phyloP scores from a whole-genome alignment of 257 asterid genomes.

The Plectranthus barbatus region DNA sequence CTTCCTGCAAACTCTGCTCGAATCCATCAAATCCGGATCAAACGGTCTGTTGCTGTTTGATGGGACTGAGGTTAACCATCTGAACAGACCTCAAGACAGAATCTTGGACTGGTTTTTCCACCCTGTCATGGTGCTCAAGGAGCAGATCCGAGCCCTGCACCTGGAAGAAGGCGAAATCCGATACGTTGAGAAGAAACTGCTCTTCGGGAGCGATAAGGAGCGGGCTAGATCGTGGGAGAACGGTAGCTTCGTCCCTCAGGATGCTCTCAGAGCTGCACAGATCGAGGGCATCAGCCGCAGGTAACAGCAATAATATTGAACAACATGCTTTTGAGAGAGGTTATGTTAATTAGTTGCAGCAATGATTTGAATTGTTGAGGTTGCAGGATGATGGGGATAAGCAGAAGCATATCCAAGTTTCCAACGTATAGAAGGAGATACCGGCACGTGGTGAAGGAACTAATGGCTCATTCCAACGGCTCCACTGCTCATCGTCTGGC shows the following conservation, averaged over 20 bases:
- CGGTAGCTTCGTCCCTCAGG: conserved; percentile 50
- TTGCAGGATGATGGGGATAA: conserved; percentile 81
- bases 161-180: conserved; percentile 65
- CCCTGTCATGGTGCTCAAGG: conserved; percentile 78
- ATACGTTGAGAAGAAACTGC: conserved; percentile 60
- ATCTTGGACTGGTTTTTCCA: conserved; percentile 87
- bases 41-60: conserved; percentile 59
- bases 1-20: conserved; percentile 41
- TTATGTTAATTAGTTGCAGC: neutral
- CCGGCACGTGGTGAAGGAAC: conserved; percentile 66
- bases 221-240: conserved; percentile 71
- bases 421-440: conserved; percentile 81
- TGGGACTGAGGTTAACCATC: conserved; percentile 61
- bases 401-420: conserved; percentile 50
- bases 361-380: neutral
- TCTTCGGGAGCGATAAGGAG: conserved; percentile 45
- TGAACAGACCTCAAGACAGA: conserved; percentile 80
- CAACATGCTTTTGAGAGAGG: too few species aligned
- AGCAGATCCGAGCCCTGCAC: conserved; percentile 57
- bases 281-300: conserved; percentile 85
- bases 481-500: conserved; percentile 21
- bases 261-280: conserved; percentile 78
- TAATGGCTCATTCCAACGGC: conserved; percentile 26
- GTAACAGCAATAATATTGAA: conserved; percentile 21
- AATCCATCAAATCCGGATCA: conserved; percentile 64